These are phyloP conservation scores for Spathaspora hagerdaliae DNA, from an alignment of 805 yeast genomes.

Conservation along the genomic window DNA sequence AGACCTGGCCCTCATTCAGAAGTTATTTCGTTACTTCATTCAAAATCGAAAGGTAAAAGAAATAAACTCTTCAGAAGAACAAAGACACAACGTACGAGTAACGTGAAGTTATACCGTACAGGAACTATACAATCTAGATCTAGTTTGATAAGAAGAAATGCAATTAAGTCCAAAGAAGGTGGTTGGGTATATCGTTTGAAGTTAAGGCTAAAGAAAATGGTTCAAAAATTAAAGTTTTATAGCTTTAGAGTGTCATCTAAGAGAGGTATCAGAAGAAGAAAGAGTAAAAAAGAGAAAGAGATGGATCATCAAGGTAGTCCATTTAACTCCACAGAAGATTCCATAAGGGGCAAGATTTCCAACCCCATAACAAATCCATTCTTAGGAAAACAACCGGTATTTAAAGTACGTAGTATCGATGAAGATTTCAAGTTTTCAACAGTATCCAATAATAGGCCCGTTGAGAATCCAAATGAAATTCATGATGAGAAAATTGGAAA, in stretches of 20 bases:
- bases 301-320: constrained; percentile 12
- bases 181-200: constrained; percentile 28
- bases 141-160: constrained; percentile 23
- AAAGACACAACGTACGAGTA: constrained; percentile 2
- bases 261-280: constrained; percentile 13
- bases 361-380: constrained; percentile 31
- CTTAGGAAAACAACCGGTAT: constrained; percentile 15
- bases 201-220: constrained; percentile 19
- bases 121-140: constrained; percentile 12
- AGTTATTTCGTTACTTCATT: neutral
- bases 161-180: constrained; percentile 33
- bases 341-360: constrained; percentile 10
- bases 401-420: constrained; percentile 16
- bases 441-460: too few relatives aligned
- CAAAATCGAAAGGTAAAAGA: neutral
- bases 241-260: constrained; percentile 24
- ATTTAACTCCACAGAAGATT: constrained; percentile 8
- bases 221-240: constrained; percentile 17
- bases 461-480: neutral
- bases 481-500: constrained; percentile 8
- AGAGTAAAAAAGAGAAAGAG: constrained; percentile 7
- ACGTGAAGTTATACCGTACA: constrained; percentile 5
- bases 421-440: constrained; percentile 21
- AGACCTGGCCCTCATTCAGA: constrained; percentile 10
- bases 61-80: neutral